These are phyloP conservation scores for Malassezia psittaci DNA, from an alignment of 1,284 basidiomycete genomes.

Conservation along the genomic window DNA sequence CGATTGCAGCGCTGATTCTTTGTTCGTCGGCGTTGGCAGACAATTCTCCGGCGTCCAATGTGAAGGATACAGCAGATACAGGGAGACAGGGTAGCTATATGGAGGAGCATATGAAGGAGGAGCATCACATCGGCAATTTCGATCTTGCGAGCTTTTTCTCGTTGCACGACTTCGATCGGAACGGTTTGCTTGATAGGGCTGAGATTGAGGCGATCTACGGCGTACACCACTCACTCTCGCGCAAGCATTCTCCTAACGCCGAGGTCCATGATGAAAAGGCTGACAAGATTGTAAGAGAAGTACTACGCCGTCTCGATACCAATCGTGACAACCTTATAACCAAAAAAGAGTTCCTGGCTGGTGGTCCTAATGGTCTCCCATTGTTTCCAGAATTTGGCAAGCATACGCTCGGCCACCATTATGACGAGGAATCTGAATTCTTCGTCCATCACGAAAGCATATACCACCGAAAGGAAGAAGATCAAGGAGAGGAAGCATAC, in stretches of 20 bases:
- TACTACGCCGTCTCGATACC: constrained; percentile 67
- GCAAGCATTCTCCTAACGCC: constrained; percentile 68
- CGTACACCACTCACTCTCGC: constrained; percentile 84
- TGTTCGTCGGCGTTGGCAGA: not conserved
- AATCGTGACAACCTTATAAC: constrained; percentile 68
- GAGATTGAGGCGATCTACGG: constrained; percentile 56
- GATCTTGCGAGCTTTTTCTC: constrained; percentile 55
- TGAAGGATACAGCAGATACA: not conserved
- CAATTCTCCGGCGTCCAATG: constrained; percentile 2
- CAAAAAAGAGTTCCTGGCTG: constrained; percentile 66
- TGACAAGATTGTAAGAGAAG: constrained; percentile 64
- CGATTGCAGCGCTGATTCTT: not conserved
- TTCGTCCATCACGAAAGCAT: constrained; percentile 56
- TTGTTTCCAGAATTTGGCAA: constrained; percentile 58
- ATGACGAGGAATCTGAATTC: constrained; percentile 51
- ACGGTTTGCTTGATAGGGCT: constrained; percentile 48
- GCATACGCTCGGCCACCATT: constrained; percentile 72
- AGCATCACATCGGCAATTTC: constrained; percentile 48
- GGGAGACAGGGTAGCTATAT: constrained; percentile 26
- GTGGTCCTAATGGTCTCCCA: constrained; percentile 67
- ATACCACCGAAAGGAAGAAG: constrained; percentile 88
- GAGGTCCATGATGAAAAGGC: constrained; percentile 76
- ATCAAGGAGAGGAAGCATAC: constrained; percentile 89
- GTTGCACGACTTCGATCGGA: constrained; percentile 75
- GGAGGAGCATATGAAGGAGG: constrained; percentile 45